phyloP scores from a whole-genome alignment of 2,329 filamentous ascomycete species.

The Colletotrichum sp. region DNA sequence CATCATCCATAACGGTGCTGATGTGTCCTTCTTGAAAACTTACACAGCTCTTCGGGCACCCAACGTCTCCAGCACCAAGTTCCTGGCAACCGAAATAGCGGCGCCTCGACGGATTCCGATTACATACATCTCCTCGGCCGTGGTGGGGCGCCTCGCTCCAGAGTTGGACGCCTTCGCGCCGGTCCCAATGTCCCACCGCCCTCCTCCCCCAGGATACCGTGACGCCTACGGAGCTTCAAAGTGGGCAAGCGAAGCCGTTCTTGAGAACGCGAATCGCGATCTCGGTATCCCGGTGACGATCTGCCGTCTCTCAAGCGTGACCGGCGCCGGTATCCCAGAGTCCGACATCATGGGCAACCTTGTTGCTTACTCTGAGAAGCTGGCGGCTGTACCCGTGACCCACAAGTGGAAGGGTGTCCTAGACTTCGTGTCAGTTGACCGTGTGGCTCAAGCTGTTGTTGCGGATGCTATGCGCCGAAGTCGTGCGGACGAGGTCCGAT shows the following conservation, averaged over 20 bases:
- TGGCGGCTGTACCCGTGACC: neutral
- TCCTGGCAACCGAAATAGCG: conserved; percentile 27
- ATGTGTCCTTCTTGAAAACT: conserved; percentile 33
- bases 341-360: neutral
- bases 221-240: conserved; percentile 37
- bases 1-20: conserved; percentile 56
- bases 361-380: neutral
- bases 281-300: conserved; percentile 28
- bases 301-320: conserved; percentile 26
- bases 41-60: conserved; percentile 29
- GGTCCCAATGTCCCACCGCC: neutral
- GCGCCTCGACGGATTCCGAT: conserved; percentile 31
- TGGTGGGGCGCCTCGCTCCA: conserved; percentile 13
- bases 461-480: neutral
- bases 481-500: neutral
- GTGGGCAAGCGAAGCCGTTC: conserved; percentile 36
- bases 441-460: neutral
- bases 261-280: conserved; percentile 26
- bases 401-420: neutral
- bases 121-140: conserved; percentile 40
- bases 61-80: conserved; percentile 32
- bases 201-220: conserved; percentile 24
- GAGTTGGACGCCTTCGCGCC: conserved; percentile 12
- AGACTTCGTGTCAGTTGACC: neutral
- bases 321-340: neutral